Base-by-base conservation (phyloP, 1,284 basidiomycete species). In the Stereum hirsutum region DNA sequence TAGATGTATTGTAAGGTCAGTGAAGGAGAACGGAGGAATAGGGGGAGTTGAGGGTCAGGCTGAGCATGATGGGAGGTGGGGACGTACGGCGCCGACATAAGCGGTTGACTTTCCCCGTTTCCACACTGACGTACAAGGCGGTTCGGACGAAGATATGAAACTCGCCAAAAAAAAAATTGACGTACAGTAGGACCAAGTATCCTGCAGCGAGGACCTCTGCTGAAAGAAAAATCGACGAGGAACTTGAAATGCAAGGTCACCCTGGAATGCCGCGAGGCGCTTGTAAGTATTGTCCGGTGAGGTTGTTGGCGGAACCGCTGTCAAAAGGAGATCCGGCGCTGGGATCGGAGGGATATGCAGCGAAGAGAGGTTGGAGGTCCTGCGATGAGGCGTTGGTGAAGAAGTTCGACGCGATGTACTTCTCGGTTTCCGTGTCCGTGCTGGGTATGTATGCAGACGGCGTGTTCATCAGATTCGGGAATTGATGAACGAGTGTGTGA, bases 241-340 rank as follows among this genome's bases (percentile, higher is more conserved):
- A 0, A 64, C 73, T 43, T 78, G 74, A 59, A 81, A 78, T 1
- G 70, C 60, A 1, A 62, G 54, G 46, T 80, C 78, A 0, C 75
- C 77, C 33, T 62, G 61, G 46, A 79, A 54, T 0, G 74, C 62
- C 6, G 76, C 66, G 1, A 78, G 50, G 19, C 76, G 61, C 55
- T 79, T 77, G 58, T 61, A n/a, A n/a, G n/a, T n/a, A 78, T 46
- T 78, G 64, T 0, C 70, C 69, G 0, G 70, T 65, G 7, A 78
- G 42, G 0, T 58, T 62, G 44, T 75, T 70, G 1, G 63, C 38
- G 19, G 57, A 43, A 0, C 72, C 66, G 0, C 76, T 78, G 42
- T 62, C 60, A 47, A 66, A 80, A 0, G 77, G 77, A 0, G 76
- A 77, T 4, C 77, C 75, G 46, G 68, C 50, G 0, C 59, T 57